A percentile compares a stretch with the other conserved stretches of the same genome.
Conservation (phyloP, 495 filamentous ascomycete genomes). For the Ramalina intermedia region DNA sequence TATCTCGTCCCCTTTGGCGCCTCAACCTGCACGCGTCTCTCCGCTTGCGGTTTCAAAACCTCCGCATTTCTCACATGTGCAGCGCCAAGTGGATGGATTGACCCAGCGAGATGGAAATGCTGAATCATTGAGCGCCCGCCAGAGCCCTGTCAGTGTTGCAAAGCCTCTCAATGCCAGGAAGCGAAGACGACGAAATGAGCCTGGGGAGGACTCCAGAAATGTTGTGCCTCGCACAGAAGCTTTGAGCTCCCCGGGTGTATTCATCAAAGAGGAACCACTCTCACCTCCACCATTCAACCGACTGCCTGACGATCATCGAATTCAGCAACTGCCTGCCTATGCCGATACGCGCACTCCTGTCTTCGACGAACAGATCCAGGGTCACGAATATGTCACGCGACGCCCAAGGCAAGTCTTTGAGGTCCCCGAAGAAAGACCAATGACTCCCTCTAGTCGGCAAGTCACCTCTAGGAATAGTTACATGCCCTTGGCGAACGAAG, state of each 20-base stretch:
- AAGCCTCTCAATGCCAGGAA: constrained; percentile 31
- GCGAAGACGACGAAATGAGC: constrained; percentile 31
- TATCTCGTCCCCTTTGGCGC: constrained; percentile 59
- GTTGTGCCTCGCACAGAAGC: constrained; percentile 19
- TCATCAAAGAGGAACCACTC: constrained; percentile 76
- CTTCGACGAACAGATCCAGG: constrained; percentile 15
- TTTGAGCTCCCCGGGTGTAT: constrained; percentile 31
- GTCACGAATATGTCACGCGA: not conserved
- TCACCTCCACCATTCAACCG: constrained; percentile 63
- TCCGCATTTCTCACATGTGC: constrained; percentile 30
- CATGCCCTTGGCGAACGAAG: constrained; percentile 17
- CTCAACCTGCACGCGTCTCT: constrained; percentile 69
- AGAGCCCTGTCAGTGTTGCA: constrained; percentile 24
- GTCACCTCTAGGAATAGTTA: constrained; percentile 7
- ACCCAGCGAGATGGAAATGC: constrained; percentile 1
- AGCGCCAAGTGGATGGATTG: constrained; percentile 5
- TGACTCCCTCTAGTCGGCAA: constrained; percentile 8
- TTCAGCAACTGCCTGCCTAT: constrained; percentile 30
- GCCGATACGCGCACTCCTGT: constrained; percentile 35
- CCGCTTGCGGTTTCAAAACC: constrained; percentile 53
- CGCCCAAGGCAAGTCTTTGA: not conserved
- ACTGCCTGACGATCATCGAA: constrained; percentile 21
- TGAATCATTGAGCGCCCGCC: constrained; percentile 4
- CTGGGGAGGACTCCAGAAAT: constrained; percentile 19
- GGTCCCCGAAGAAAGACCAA: constrained; percentile 2